Conservation (phyloP, 148 eudicot species). For the Rhododendron griersonianum region DNA sequence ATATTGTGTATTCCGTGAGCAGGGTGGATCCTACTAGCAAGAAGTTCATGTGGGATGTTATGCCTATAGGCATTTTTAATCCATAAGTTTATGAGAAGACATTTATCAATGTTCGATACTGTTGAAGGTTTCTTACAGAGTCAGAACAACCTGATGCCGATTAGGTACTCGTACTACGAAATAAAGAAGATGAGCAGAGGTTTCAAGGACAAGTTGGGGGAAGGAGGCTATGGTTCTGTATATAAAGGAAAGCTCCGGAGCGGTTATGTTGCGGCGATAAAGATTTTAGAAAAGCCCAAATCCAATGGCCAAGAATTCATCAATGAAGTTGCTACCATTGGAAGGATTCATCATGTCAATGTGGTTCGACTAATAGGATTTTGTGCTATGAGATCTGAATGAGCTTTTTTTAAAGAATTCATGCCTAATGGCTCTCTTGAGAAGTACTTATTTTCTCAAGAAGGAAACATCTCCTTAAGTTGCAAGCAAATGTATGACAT, state of each 20-base stretch:
- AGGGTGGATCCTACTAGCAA: too few species aligned
- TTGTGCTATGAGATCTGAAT: constrained; percentile 14
- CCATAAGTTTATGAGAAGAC: too few species aligned
- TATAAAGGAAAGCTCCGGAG: background rate
- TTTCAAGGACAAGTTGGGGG: too few species aligned
- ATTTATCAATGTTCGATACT: too few species aligned
- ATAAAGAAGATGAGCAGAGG: too few species aligned
- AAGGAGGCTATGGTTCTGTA: too few species aligned
- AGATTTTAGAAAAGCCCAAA: constrained; percentile 17
- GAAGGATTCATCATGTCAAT: constrained; percentile 18
- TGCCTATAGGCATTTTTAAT: too few species aligned
- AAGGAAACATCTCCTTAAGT: constrained; percentile 10
- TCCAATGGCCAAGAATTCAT: constrained; percentile 25
- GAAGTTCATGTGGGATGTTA: too few species aligned
- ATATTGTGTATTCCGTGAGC: too few species aligned
- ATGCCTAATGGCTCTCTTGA: constrained; percentile 25
- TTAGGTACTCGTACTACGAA: too few species aligned
- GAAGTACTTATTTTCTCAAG: constrained; percentile 16
- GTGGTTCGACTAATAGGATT: constrained; percentile 24
- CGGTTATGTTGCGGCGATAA: constrained; percentile 10
- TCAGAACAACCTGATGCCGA: too few species aligned
- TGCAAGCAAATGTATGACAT: constrained; percentile 18
- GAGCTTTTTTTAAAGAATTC: constrained; percentile 14
- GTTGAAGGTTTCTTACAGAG: too few species aligned
- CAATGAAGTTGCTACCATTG: constrained; percentile 15